These are phyloP conservation scores for Ogataea sp. DNA, from an alignment of 805 yeast species.

Conservation along the genomic window DNA sequence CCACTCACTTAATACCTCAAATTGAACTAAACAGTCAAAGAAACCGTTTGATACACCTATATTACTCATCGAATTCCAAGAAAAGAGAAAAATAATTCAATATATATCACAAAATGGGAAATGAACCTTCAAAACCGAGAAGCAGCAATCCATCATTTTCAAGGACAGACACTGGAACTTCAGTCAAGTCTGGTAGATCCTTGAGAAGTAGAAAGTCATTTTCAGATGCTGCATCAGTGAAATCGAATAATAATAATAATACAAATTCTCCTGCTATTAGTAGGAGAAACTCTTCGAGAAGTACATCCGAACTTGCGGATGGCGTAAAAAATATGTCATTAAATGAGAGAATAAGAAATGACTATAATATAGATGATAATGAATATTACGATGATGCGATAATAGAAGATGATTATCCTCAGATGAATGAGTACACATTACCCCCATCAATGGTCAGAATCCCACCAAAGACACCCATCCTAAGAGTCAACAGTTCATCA, in stretches of 20 bases:
- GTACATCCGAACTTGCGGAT: constrained; percentile 3
- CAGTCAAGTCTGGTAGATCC: constrained; percentile 21
- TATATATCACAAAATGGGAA: constrained; percentile 20
- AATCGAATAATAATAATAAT: constrained; percentile 1
- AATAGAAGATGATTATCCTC: neutral
- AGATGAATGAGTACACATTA: neutral
- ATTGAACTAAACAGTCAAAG: too few relatives aligned
- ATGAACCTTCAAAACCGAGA: constrained; percentile 25
- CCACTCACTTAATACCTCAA: too few relatives aligned
- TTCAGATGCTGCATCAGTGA: constrained; percentile 9
- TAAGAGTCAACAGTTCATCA: constrained; percentile 23
- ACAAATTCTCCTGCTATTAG: constrained; percentile 16
- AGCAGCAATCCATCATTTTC: constrained; percentile 15
- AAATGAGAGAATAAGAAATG: constrained; percentile 4
- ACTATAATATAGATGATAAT: constrained; percentile 7
- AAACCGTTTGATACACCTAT: too few relatives aligned
- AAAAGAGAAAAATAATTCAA: too few relatives aligned
- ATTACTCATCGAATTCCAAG: too few relatives aligned
- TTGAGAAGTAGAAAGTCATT: constrained; percentile 20
- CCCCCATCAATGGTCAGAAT: constrained; percentile 27
- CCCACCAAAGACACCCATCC: constrained; percentile 25
- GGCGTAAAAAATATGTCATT: constrained; percentile 9
- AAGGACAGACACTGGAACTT: constrained; percentile 24
- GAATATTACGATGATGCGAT: constrained; percentile 1
- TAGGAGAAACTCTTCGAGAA: constrained; percentile 17